phyloP scores from a whole-genome alignment of 2,329 filamentous ascomycete genomes.

The Onygenales sp. region DNA sequence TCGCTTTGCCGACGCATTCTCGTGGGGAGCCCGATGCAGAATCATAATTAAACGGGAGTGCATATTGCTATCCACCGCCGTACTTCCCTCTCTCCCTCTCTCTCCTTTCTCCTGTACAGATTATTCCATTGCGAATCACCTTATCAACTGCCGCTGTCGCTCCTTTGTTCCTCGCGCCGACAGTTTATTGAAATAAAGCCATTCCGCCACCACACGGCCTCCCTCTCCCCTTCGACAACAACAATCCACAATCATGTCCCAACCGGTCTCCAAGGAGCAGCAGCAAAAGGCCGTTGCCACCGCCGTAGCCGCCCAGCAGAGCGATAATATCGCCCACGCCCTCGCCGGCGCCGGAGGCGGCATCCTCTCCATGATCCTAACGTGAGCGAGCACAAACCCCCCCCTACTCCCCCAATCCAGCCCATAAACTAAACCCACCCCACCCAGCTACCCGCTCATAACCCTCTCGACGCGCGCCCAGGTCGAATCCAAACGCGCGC shows the following conservation, averaged over 20 bases:
- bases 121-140: no score
- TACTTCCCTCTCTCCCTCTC: neutral
- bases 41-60: neutral
- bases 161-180: neutral
- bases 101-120: neutral
- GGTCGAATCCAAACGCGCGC: slow-evolving; percentile 89
- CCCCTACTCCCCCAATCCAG: slow-evolving; percentile 1
- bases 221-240: neutral
- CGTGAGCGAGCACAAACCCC: slow-evolving; percentile 43
- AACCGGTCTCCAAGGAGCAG: slow-evolving; percentile 22
- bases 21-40: slow-evolving; percentile 1
- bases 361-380: slow-evolving; percentile 89
- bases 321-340: slow-evolving; percentile 94
- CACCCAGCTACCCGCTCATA: slow-evolving; percentile 76
- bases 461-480: slow-evolving; percentile 95
- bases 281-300: slow-evolving; percentile 34
- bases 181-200: no score
- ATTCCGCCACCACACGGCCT: no score
- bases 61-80: neutral
- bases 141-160: neutral
- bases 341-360: slow-evolving; percentile 88
- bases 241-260: slow-evolving; percentile 25
- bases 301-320: slow-evolving; percentile 65
- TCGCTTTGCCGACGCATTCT: slow-evolving; percentile 7
- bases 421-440: neutral